These are phyloP conservation scores for Creolimax fragrantissima DNA, from an alignment of 78 protist species.

Conservation along the genomic window DNA sequence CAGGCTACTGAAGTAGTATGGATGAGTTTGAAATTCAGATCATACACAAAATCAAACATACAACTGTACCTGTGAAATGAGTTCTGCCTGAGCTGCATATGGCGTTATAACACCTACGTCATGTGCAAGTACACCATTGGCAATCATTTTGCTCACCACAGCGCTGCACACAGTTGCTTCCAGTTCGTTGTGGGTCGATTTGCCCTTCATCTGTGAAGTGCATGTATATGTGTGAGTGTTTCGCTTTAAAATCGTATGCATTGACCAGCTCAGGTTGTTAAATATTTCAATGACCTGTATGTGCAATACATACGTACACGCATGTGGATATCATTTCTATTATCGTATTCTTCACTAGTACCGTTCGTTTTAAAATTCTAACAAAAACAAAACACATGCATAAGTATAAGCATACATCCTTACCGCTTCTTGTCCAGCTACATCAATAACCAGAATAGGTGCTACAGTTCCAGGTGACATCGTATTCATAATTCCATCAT, in stretches of 20 bases:
- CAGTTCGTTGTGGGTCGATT: background rate
- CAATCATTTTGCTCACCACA: background rate
- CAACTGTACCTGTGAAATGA: background rate
- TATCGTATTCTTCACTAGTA: too few species aligned
- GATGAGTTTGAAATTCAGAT: too few species aligned
- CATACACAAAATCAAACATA: too few species aligned
- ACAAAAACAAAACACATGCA: background rate
- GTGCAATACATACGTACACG: too few species aligned
- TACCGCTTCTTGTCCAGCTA: background rate
- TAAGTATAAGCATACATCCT: background rate
- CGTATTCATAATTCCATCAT: background rate
- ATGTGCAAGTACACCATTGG: background rate
- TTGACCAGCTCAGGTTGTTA: too few species aligned
- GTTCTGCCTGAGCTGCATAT: background rate
- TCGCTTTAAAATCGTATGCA: too few species aligned
- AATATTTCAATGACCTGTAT: too few species aligned
- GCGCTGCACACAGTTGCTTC: background rate
- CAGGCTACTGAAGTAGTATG: too few species aligned
- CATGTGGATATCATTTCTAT: too few species aligned
- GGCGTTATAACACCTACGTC: background rate
- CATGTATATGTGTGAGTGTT: too few species aligned
- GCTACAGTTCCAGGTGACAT: conserved; percentile 49
- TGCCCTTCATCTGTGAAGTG: background rate
- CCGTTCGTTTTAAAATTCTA: too few species aligned
- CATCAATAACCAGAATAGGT: background rate